Evolutionary conservation across 441 rosid species (phyloP), one percentile per base, ranked within the genome.

Genomic region (Metrosideros polymorpha): DNA sequence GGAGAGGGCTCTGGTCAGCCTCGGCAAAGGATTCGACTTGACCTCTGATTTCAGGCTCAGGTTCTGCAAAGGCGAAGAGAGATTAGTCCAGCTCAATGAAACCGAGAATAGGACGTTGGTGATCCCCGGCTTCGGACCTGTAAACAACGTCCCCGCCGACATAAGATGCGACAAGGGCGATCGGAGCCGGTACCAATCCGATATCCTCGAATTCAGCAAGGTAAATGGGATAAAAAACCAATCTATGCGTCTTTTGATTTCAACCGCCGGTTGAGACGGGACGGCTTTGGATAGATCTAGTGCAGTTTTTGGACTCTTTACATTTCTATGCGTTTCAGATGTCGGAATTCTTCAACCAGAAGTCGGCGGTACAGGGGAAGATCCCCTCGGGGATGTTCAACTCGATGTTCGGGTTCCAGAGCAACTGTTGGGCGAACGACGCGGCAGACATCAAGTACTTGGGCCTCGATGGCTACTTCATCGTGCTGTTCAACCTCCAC

Each of bases 121-220:
- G 9, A 52, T 96, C 47, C 99, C 98, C 25, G 93, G 98, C 32
- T 95, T 93, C 51, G 98, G 96, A 13, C 7, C 89, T 52, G 59
- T 90, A 54, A 32, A 75, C 6, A 92, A 90, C 83, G 96, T 96
- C 56, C 91, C 99, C 52, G 17, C 86, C 52, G 98, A 95, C 85
- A 94, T 97, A 79, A 92, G 89, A 87, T 95, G 95, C 82, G 99
- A 96, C 84, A 96, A 97, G 89, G 99, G 99, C 32, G 99, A 97
- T 43, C 93, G 93, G 1, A 86, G 91, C 86, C 94, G 99, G 29
- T 93, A 93, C 24, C 97, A 94, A 84, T 94, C 99, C 12, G 99
- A 95, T 86, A 92, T 96, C 86, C 98, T 97, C 18, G 95, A 92
- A 42, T 97, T 97, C 90, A 92, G 87, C 83, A 94, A 96, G 96